Percentiles rank a stretch among this genome's conserved stretches.
These are phyloP conservation scores for Helotiales sp. DNA, from an alignment of 2,329 filamentous ascomycete genomes.

Conservation along the genomic window DNA sequence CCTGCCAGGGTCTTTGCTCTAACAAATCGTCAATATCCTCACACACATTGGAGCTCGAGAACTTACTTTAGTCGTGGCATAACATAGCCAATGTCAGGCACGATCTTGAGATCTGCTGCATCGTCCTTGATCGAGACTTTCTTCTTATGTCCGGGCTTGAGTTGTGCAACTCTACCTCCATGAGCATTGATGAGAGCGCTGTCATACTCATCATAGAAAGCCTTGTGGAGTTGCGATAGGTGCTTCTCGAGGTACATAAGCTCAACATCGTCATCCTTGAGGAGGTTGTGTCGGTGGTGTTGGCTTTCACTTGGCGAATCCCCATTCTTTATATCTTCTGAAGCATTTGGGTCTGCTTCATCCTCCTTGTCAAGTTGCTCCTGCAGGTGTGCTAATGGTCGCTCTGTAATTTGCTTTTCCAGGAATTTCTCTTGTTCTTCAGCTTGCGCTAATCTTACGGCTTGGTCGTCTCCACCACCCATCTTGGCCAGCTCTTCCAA, in stretches of 20 bases:
- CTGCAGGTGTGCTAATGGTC: conserved; percentile 89
- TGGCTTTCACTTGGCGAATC: conserved; percentile 36
- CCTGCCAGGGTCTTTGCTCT: conserved; percentile 67
- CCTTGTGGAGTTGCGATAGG: conserved; percentile 70
- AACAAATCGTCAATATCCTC: conserved; percentile 21
- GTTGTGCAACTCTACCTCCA: conserved; percentile 41
- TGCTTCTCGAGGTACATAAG: conserved; percentile 75
- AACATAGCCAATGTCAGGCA: conserved; percentile 85
- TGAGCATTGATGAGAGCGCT: conserved; percentile 40
- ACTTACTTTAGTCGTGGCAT: conserved; percentile 74
- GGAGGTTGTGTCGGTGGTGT: conserved; percentile 66
- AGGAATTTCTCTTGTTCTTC: conserved; percentile 86
- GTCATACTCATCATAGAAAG: conserved; percentile 85
- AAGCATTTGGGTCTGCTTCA: conserved; percentile 49
- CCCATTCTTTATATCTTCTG: conserved; percentile 39
- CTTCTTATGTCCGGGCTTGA: conserved; percentile 40
- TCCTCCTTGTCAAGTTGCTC: conserved; percentile 87
- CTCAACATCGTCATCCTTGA: conserved; percentile 87
- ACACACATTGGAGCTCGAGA: neutral
- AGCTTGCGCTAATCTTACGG: conserved; percentile 70
- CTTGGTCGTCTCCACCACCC: conserved; percentile 68
- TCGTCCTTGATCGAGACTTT: conserved; percentile 45
- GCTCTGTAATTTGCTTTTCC: conserved; percentile 84
- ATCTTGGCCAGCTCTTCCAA: conserved; percentile 77
- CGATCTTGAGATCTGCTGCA: conserved; percentile 51